Base-by-base conservation (phyloP, 2,329 filamentous ascomycete species). In the Chaetomium globosum region DNA sequence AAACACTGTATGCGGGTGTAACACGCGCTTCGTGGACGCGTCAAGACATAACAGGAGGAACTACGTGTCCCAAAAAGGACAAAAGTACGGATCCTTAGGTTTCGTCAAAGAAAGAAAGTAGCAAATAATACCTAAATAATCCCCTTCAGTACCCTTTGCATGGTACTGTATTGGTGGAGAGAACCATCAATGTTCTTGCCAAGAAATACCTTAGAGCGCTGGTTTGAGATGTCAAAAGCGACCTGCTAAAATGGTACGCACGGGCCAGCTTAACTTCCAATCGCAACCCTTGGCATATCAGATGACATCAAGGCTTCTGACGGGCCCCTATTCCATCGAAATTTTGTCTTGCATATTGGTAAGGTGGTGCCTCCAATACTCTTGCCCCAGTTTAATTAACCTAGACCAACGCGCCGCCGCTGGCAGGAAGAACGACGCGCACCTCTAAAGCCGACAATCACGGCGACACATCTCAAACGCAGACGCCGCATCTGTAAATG, bases 401-500 rank as follows among this genome's bases (percentile, higher is more conserved):
- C 10, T 51, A 28, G 30, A 52, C 13, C 60, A 63, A 52, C 53
- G 30, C 53, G 54, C 60, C 10, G 49, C 49, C n/a, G 16, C 33
- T 30, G n/a, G 13, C 10, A n/a, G 23, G 30, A 48, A 46, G 23
- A 36, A 52, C 52, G 57, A 64, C 56, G 36, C 56, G 55, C 49
- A 54, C 30, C 16, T 30, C 31, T 10, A 54, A 2, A 5, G 6
- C 12, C 36, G 36, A 39, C 51, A 23, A 5, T 39, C 7, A 58
- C 54, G 49, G 46, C 61, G 30, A n/a, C 53, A 19, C 28, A 12
- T 21, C 30, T 21, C 46, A 13, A n/a, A n/a, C 31, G n/a, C 12
- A 28, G 23, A 54, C 30, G 12, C 23, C 31, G 23, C 28, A 16
- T 23, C 56, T 4, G 51, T 65, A 26, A 57, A 67, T 67, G 66